Evolutionary conservation across 306 rosid species (phyloP), one percentile per base, ranked within the genome.

Genomic region (Canavalia gladiata): DNA sequence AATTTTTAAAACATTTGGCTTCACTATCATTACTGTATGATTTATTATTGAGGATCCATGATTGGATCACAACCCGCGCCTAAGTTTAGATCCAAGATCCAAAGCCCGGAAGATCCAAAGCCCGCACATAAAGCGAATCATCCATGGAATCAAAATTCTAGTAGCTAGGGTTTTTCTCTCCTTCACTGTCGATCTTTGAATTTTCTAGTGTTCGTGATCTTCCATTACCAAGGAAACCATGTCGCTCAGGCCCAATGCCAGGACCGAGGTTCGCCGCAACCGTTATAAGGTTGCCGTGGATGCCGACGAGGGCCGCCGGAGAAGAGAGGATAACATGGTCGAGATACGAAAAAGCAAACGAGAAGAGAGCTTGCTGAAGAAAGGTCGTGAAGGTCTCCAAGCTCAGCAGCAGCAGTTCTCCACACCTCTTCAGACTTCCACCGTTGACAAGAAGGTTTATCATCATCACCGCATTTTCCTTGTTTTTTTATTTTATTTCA

Each of bases 271-370:
- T 72, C 94, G 97, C 86, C 92, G 94, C 64, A 93, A 93, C 90
- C 85, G 97, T 55, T 91, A 91, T 86, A 91, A 91, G 91, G 93
- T 89, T 31, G 87, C 94, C 28, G 94, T 93, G 43, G 97, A 91
- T 74, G 94, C 97, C 33, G 93, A 88, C 5, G 97, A 93, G 49
- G 94, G 97, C 5, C 97, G 97, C 67, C 88, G 98, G 8, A 54
- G 94, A 80, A 80, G 98, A 37, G 98, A 91, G 84, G 98, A 91
- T 82, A 87, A 90, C 70, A 84, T 91, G 94, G 94, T 90, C 13
- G 97, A 89, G 97, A 91, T 93, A 87, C 97, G 97, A 4, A 91
- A 91, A 84, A 93, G 78, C 84, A 93, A 91, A 76, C 90, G 97
- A 39, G 97, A 93, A 54, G 97, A 91, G 84, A 91, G 91, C 85